Conservation (phyloP, 2,329 filamentous ascomycete species). For the Ustulina deusta region DNA sequence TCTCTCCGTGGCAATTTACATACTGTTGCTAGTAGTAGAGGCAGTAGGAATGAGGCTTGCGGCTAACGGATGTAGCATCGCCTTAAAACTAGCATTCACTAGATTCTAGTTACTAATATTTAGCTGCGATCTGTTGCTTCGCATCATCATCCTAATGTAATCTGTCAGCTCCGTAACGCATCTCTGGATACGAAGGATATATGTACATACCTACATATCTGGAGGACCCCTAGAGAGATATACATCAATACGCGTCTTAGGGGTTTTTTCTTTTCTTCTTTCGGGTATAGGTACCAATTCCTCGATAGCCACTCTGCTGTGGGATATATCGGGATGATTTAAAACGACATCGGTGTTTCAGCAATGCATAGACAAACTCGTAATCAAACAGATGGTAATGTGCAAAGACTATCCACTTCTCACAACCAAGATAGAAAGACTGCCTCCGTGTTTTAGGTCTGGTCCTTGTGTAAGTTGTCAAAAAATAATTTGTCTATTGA, state of each 20-base stretch:
- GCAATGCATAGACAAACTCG: neutral
- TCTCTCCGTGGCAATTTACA: neutral
- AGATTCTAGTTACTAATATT: neutral
- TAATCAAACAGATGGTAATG: neutral
- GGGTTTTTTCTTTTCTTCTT: neutral
- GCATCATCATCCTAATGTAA: neutral
- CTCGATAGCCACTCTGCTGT: neutral
- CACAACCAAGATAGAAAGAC: neutral
- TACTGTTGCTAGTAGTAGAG: no score
- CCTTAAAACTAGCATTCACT: neutral
- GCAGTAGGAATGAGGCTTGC: slow-evolving; percentile 21
- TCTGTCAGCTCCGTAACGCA: neutral
- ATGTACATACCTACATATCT: no score
- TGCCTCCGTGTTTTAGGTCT: neutral
- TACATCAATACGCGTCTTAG: neutral
- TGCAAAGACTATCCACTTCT: neutral
- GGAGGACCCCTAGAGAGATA: neutral
- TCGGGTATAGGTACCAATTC: neutral
- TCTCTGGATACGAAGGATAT: no score
- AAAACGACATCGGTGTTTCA: neutral
- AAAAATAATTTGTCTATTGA: slow-evolving; percentile 31
- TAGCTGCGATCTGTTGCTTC: neutral
- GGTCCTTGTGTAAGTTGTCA: neutral
- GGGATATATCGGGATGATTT: neutral
- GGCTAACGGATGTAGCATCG: neutral